phyloP scores from a whole-genome alignment of 1,284 basidiomycete species.

The Tremellales sp. region DNA sequence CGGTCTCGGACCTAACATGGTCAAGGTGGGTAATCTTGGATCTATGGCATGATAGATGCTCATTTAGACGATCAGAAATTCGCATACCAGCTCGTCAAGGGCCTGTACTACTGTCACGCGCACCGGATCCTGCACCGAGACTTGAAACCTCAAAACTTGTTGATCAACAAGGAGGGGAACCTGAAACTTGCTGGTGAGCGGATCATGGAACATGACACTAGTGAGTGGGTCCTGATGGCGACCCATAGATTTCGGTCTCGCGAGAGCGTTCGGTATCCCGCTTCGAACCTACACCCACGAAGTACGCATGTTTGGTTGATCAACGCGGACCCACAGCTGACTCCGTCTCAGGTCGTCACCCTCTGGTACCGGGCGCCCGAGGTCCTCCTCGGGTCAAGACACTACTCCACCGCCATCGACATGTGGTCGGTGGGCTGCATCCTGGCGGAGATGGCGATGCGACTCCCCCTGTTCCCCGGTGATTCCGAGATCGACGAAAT shows the following conservation, averaged over 20 bases:
- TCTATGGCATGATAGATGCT: neutral
- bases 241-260: constrained; percentile 78
- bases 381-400: constrained; percentile 92
- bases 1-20: constrained; percentile 87
- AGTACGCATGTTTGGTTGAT: constrained; percentile 51
- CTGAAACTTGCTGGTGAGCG: constrained; percentile 69
- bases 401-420: constrained; percentile 98
- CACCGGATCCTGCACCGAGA: constrained; percentile 97
- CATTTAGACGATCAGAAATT: constrained; percentile 41
- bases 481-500: constrained; percentile 99
- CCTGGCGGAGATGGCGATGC: constrained; percentile 82
- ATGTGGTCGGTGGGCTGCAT: constrained; percentile 99
- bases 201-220: too few species aligned
- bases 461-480: constrained; percentile 90
- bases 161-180: constrained; percentile 96
- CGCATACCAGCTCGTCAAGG: constrained; percentile 86
- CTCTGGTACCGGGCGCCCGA: constrained; percentile 99
- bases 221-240: neutral
- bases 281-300: constrained; percentile 96
- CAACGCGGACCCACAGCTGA: constrained; percentile 6
- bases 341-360: constrained; percentile 73
- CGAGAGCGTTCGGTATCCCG: constrained; percentile 90
- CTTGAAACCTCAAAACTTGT: constrained; percentile 94
- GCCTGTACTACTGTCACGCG: constrained; percentile 97
- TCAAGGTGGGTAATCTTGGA: constrained; percentile 75